phyloP scores from a whole-genome alignment of 2,329 filamentous ascomycete species.

The Juglanconis sp. region DNA sequence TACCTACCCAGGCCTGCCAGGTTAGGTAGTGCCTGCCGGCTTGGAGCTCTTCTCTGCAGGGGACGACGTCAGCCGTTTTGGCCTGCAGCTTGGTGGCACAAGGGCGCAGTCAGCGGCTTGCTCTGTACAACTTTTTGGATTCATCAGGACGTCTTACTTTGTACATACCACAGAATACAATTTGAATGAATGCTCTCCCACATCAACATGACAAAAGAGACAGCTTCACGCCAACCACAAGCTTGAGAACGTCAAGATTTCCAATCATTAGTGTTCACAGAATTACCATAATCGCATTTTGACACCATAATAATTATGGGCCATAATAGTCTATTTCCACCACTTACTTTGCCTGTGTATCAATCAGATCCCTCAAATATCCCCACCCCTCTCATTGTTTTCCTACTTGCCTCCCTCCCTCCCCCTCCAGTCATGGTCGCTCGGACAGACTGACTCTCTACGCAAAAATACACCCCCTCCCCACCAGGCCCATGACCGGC shows the following conservation, averaged over 20 bases:
- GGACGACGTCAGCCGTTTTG: conserved; percentile 14
- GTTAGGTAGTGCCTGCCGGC: not conserved
- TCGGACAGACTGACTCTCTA: not conserved
- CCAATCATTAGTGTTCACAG: not conserved
- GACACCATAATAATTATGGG: conserved; percentile 2
- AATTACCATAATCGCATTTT: conserved; percentile 5
- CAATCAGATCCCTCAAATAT: not conserved
- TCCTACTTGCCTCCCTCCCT: not conserved
- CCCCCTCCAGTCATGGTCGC: not conserved
- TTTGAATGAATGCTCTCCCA: too few relatives aligned
- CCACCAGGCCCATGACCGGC: not conserved
- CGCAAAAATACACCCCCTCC: not conserved
- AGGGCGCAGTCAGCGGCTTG: not conserved
- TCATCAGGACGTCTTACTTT: too few relatives aligned
- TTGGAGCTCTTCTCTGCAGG: not conserved
- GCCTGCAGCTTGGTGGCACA: not conserved
- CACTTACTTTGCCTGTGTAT: conserved; percentile 9
- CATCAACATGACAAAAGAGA: not conserved
- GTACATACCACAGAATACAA: too few relatives aligned
- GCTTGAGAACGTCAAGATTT: not conserved
- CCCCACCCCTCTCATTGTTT: not conserved
- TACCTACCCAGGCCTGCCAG: not conserved
- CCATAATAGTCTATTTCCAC: conserved; percentile 12
- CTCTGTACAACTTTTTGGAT: not conserved
- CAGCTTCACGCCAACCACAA: not conserved